Base-by-base conservation (phyloP, 805 yeast genomes). In the Blastobotrys attinorum region DNA sequence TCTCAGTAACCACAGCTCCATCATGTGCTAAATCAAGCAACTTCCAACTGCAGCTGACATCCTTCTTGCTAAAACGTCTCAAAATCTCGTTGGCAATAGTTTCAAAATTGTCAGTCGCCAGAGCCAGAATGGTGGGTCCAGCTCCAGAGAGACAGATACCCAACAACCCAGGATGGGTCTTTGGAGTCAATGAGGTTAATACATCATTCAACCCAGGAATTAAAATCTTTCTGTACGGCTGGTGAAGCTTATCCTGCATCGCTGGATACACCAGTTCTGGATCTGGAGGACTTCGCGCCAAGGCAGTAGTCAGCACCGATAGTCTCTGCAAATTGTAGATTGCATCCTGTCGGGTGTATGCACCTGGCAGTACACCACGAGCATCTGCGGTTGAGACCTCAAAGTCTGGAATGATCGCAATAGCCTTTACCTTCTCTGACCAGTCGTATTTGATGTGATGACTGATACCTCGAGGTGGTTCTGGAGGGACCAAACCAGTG, bases 121-220 rank as follows among this genome's bases (percentile, higher is more conserved):
- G 73, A 34, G 96, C 95, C 50, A 92, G 69, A 45, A 92, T 89
- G 5, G 98, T 92, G 45, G 98, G 98, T 6, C 98, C 98, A 4
- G 98, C 98, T 42, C 98, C 98, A 22, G 95, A 83, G 46, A 92
- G 72, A 62, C 98, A 92, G 55, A 92, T 86, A 42, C 98, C 98
- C 46, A 92, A 72, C 39, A 89, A 71, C 3, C 97, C 97, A 1
- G 82, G 81, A 60, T 85, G 84, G 4, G 84, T 70, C 37, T 75
- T 72, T 35, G 97, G 96, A 0, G 94, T 85, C 41, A 92, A 81
- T 11, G 83, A 72, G 4, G 78, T 70, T 53, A 92, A 72, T 39
- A 92, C 86, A 49, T 85, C 87, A 8, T 82, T 72, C 44, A 92
- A 73, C 0, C 97, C 98, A 3, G 98, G 98, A 46, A 92, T 86